A percentile compares a stretch with the other conserved stretches of the same genome.
phyloP scores from a whole-genome alignment of 176 grass and related monocot species.

The Alopecurus myosuroides region DNA sequence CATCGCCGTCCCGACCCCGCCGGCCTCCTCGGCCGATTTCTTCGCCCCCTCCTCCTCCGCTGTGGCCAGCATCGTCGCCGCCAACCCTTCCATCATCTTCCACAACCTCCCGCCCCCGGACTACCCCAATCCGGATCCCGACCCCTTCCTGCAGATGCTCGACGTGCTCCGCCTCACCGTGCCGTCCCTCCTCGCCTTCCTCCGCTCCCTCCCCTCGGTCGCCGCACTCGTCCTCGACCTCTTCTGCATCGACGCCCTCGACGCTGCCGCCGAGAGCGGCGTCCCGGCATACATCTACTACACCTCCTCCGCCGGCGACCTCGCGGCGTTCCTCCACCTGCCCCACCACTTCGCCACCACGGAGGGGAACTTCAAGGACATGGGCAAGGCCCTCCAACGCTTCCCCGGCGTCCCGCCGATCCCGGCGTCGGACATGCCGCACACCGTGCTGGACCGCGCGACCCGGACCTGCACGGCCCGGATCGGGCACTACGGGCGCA shows the following conservation, averaged over 20 bases:
- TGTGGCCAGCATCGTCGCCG: neutral
- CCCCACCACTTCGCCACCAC: constrained; percentile 16
- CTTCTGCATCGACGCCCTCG: constrained; percentile 44
- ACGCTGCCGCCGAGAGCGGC: constrained; percentile 15
- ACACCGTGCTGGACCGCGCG: constrained; percentile 11
- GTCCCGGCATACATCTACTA: constrained; percentile 49
- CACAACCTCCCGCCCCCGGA: constrained; percentile 25
- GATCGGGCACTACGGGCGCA: constrained; percentile 7
- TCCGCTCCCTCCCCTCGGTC: constrained; percentile 29
- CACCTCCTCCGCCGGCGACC: constrained; percentile 28
- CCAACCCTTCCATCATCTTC: constrained; percentile 43
- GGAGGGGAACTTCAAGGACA: constrained; percentile 31
- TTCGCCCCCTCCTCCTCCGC: neutral
- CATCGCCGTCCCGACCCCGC: constrained; percentile 31
- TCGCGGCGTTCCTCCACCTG: constrained; percentile 43
- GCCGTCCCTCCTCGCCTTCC: constrained; percentile 23
- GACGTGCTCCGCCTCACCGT: constrained; percentile 28
- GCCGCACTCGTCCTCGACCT: constrained; percentile 49
- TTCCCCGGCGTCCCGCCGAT: constrained; percentile 49
- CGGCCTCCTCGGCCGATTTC: constrained; percentile 7
- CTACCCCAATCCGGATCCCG: constrained; percentile 2
- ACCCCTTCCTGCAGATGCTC: constrained; percentile 24
- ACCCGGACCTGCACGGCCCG: neutral
- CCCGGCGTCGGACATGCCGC: constrained; percentile 36
- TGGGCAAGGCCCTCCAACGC: constrained; percentile 23